Evolutionary conservation across 495 filamentous ascomycete species (phyloP).

Genomic region (Tuber magnatum): DNA sequence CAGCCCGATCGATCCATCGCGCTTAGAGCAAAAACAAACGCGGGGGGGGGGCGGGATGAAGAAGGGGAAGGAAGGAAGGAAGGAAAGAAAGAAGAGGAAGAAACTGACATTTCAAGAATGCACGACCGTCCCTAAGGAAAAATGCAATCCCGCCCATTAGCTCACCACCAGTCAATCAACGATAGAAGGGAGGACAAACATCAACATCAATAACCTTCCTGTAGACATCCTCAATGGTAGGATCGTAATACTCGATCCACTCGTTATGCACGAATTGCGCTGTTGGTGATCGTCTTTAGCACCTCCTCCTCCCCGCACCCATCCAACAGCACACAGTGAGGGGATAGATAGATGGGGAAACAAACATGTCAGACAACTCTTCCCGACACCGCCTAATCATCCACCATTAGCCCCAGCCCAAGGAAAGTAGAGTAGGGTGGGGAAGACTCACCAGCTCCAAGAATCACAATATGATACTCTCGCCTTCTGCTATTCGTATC

Average conservation of each 20-base stretch:
- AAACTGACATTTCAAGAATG: slow-evolving; percentile 83
- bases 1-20: slow-evolving; percentile 3
- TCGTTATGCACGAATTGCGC: slow-evolving; percentile 99
- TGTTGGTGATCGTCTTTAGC: slow-evolving; percentile 43
- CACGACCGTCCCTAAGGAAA: slow-evolving; percentile 76
- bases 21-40: not conserved
- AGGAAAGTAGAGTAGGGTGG: slow-evolving; percentile 8
- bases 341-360: slow-evolving; percentile 33
- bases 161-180: slow-evolving; percentile 4
- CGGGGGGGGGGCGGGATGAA: not conserved
- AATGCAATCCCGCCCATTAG: slow-evolving; percentile 10
- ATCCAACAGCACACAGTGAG: slow-evolving; percentile 25
- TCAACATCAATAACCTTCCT: slow-evolving; percentile 90
- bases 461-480: slow-evolving; percentile 87
- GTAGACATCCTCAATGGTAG: slow-evolving; percentile 97
- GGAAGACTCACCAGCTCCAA: slow-evolving; percentile 65
- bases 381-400: slow-evolving; percentile 79
- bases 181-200: slow-evolving; percentile 50
- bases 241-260: slow-evolving; percentile 98
- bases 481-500: slow-evolving; percentile 47
- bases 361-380: slow-evolving; percentile 94
- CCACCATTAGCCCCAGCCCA: slow-evolving; percentile 8
- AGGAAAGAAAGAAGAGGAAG: too few relatives aligned
- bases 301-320: slow-evolving; percentile 35
- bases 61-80: not conserved